Base-by-base conservation (phyloP, 768 basidiomycete species). In the Leccinum longicurvipes region DNA sequence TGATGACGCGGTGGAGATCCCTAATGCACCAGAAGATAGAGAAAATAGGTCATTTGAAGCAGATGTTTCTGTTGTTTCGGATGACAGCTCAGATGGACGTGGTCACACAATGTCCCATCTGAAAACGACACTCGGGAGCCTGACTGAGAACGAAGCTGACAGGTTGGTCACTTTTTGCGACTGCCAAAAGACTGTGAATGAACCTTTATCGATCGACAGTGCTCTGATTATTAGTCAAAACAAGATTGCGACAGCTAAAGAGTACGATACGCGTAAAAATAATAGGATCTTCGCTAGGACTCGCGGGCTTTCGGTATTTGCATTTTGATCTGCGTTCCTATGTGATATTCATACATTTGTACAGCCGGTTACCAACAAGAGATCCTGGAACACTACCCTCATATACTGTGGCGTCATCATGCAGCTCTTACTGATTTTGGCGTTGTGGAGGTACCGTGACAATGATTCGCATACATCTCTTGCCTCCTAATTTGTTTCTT, bases 111-210 rank as follows among this genome's bases (percentile, higher is more conserved):
- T 91, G 44, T 69, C 72, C 32, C 82, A 76, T 50, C 80, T 91
- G 63, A 79, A 80, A 54, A 74, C 76, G 63, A 81, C 84, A 6
- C 75, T 91, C 10, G 75, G 75, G 47, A 80, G 83, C 51, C 73
- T 91, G 62, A 77, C 73, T 29, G 74, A 79, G 31, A 82, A 77
- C 39, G 84, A 82, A 27, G 72, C 79, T 41, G 84, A 89, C 64
- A 74, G 75, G 88, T 87, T 63, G 46, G 29, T 56, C 39, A 44
- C 41, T 56, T 48, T 29, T 23, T 51, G 29, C 19, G 52, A 21
- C 50, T 55, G 24, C 51, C 42, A 41, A 48, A 32, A 57, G 14
- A 23, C 41, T 36, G 36, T 51, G 53, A 58, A 51, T 36, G 51
- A 54, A 58, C 36, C 31, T 46, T 50, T 25, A 39, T 55, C 28